Percentiles rank a stretch among this genome's conserved stretches.
These are phyloP conservation scores for Pelargonium cotyledonis DNA, from an alignment of 441 rosid genomes.

Conservation along the genomic window DNA sequence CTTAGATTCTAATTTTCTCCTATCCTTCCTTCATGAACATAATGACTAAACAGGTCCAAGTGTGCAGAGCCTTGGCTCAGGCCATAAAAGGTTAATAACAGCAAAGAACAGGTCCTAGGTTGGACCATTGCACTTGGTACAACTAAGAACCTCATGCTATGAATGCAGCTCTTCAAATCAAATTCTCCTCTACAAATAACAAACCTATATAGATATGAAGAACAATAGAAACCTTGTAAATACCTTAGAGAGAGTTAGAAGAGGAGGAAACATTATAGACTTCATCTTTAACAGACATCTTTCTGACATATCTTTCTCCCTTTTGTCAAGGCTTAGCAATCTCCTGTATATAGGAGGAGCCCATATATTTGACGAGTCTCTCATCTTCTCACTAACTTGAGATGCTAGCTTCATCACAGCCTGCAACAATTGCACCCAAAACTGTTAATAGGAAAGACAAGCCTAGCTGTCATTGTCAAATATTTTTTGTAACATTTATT, in stretches of 20 bases:
- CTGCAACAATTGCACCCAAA: conserved; percentile 21
- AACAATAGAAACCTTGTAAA: conserved; percentile 6
- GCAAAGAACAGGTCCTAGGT: neutral
- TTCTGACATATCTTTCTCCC: conserved; percentile 46
- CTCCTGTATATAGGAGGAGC: conserved; percentile 46
- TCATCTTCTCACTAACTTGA: conserved; percentile 38
- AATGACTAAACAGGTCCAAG: neutral
- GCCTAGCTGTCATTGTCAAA: neutral
- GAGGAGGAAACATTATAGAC: conserved; percentile 37
- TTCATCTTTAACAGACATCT: conserved; percentile 45
- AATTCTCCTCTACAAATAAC: neutral
- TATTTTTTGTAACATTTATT: neutral
- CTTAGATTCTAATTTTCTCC: neutral
- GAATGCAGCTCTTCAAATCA: neutral
- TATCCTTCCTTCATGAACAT: neutral
- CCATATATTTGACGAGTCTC: conserved; percentile 43
- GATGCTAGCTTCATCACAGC: conserved; percentile 38
- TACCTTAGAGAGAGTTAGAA: conserved; percentile 43
- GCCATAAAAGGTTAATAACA: neutral
- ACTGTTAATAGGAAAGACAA: conserved; percentile 3
- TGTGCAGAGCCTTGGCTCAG: neutral
- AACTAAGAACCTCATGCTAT: neutral
- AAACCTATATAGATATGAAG: neutral
- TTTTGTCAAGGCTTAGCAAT: conserved; percentile 51
- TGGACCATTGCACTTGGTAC: neutral